phyloP scores from a whole-genome alignment of 768 basidiomycete genomes.

The Podaxis sp. region DNA sequence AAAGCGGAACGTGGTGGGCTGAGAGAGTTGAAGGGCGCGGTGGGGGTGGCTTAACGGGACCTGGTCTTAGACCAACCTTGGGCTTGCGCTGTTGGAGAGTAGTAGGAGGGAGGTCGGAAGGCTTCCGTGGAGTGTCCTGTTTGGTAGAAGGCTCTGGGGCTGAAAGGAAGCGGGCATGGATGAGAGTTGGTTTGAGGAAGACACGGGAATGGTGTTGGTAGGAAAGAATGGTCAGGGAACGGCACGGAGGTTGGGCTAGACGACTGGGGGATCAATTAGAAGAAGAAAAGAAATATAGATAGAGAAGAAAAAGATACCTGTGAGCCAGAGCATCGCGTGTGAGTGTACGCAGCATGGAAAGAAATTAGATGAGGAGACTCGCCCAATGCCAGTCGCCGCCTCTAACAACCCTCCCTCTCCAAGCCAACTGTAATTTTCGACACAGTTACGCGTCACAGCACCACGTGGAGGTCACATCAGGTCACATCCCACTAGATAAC shows the following conservation, averaged over 20 bases:
- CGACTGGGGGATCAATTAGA: neutral
- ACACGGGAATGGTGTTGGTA: neutral
- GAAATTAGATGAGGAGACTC: neutral
- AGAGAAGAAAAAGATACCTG: conserved; percentile 8
- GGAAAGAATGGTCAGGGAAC: neutral
- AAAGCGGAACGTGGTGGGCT: conserved; percentile 20
- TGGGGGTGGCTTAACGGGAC: conserved; percentile 45
- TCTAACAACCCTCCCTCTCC: neutral
- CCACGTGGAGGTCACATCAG: neutral
- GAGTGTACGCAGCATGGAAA: conserved; percentile 22
- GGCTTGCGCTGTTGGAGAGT: conserved; percentile 39
- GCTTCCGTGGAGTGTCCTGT: conserved; percentile 3
- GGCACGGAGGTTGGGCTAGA: neutral
- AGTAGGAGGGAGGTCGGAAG: conserved; percentile 19
- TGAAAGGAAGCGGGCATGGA: conserved; percentile 15
- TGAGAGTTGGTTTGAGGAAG: neutral
- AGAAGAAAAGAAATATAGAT: neutral
- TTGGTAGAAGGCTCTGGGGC: conserved; percentile 16
- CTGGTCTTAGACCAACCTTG: conserved; percentile 64
- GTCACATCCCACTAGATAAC: too few species aligned
- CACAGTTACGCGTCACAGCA: neutral
- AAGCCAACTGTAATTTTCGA: neutral
- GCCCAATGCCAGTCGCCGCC: neutral
- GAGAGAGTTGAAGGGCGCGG: conserved; percentile 24
- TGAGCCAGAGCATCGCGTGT: conserved; percentile 17